Evolutionary conservation across 2,329 filamentous ascomycete species (phyloP), one percentile per base, ranked within the genome.

Genomic region (Penicillium sp.): DNA sequence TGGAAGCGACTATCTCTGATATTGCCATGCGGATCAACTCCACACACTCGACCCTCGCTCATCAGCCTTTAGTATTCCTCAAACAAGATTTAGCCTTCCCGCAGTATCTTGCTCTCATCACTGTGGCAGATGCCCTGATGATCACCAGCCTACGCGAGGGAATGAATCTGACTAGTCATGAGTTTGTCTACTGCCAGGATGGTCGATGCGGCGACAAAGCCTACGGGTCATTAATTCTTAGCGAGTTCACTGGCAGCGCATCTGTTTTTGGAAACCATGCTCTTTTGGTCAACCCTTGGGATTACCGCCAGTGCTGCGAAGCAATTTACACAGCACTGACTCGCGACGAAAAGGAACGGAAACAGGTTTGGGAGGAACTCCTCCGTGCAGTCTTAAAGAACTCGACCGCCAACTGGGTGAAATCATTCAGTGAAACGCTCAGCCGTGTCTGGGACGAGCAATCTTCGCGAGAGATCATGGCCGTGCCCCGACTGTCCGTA

Each of bases 21-120:
- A 97, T 97, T 71, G 92, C 96, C 61, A 96, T 91, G 51, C 87
- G 93, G 58, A 93, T 97, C 72, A 96, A 97, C 73, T 94, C 91
- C 0, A 87, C 87, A 0, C 92, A 92, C 81, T 92, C 92, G 7
- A 96, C 92, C 27, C 81, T 97, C 49, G 90, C 91, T 0, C 94
- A 97, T 68, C 92, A 96, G 69, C 93, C 93, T 1, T 84, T 97
- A 11, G 90, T 97, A 6, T 97, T 97, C 74, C 80, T 97, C 52
- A 92, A 95, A 75, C 93, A 97, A 73, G 93, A 97, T 67, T 94
- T 97, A 58, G 88, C 90, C 57, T 96, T 96, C 70, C 82, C 90
- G 0, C 92, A 97, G 70, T 97, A 97, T 68, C 83, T 97, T n/a
- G 93, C 92, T 2, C 80, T 97, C 8, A 82, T 97, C 46, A 91